Base-by-base conservation (phyloP, 2,329 filamentous ascomycete species). In the Aspergillus persii region DNA sequence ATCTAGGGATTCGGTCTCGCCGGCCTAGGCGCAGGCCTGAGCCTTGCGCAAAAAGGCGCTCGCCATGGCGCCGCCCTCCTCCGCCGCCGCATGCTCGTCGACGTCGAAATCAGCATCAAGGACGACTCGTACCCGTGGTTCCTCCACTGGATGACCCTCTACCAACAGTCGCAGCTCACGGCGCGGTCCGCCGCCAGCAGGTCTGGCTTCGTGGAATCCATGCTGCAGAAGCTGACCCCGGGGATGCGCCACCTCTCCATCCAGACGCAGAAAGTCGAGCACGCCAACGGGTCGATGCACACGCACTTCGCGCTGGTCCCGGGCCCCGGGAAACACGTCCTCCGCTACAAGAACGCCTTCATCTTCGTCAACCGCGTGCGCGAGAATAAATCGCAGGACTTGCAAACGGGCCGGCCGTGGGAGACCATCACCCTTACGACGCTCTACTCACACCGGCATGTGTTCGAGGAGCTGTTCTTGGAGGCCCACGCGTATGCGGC, bases 51-150 rank as follows among this genome's bases (percentile, higher is more conserved):
- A 63, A 89, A 89, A 71, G 91, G 90, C 36, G 75, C 90, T 60
- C 85, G 93, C 61, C 82, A 87, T 68, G 87, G 87, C 56, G 87
- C 89, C n/a, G 84, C 85, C 48, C 82, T 96, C 58, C 79, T 96
- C 59, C 90, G 91, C 53, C 88, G 89, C 55, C 91, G 94, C 52
- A 86, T 99, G 78, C 87, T 99, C 31, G 91, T 98, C 68, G 92
- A 97, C 69, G 87, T 99, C 69, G 95, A 99, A 77, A 96, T 99
- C 76, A 94, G 91, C 75, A 90, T 92, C 72, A 91, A 94, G 69
- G 95, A 99, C 77, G 87, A 92, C 49, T 93, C 94, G 1, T 99
- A 98, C 74, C 88, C 88, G 46, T 98, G 93, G 94, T 87, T 99
- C 47, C 83, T 99, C 8, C 89, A 93, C 64, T 99, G 95, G 93